Percentiles rank a stretch among this genome's conserved stretches.
These are phyloP conservation scores for Saccharomyces hybrid DNA, from an alignment of 1,139 yeast genomes.

Conservation along the genomic window DNA sequence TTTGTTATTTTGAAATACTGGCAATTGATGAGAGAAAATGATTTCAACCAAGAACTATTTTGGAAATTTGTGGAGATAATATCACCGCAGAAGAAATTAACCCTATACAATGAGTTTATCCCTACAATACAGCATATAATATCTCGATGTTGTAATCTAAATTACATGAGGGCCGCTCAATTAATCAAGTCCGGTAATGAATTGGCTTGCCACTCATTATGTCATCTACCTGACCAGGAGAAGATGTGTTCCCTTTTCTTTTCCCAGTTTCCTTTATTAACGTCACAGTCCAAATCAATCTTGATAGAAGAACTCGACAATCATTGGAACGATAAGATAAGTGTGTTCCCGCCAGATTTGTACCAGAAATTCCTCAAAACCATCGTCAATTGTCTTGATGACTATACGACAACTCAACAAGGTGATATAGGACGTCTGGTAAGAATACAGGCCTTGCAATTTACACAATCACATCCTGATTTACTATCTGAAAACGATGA, in stretches of 20 bases:
- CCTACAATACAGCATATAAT: neutral
- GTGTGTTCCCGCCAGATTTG: neutral
- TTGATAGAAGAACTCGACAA: neutral
- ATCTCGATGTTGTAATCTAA: neutral
- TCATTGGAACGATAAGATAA: neutral
- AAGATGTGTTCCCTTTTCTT: neutral
- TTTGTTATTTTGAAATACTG: neutral
- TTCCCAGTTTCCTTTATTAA: neutral
- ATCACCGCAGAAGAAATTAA: neutral
- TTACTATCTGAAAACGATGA: slow-evolving; percentile 12
- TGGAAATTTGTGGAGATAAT: neutral
- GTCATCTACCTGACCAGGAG: neutral
- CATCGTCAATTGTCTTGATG: slow-evolving; percentile 40
- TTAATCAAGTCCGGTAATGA: neutral
- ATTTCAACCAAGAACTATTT: neutral
- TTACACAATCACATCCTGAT: slow-evolving; percentile 33
- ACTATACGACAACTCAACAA: slow-evolving; percentile 58
- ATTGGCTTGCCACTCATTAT: neutral
- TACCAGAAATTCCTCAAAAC: slow-evolving; percentile 5
- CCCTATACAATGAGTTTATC: neutral
- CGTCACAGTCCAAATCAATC: neutral
- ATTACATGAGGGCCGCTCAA: neutral
- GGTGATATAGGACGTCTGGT: slow-evolving; percentile 79
- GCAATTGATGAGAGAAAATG: neutral
- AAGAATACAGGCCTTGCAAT: slow-evolving; percentile 43